phyloP scores from a whole-genome alignment of 495 filamentous ascomycete genomes.

The Platismatia glauca region DNA sequence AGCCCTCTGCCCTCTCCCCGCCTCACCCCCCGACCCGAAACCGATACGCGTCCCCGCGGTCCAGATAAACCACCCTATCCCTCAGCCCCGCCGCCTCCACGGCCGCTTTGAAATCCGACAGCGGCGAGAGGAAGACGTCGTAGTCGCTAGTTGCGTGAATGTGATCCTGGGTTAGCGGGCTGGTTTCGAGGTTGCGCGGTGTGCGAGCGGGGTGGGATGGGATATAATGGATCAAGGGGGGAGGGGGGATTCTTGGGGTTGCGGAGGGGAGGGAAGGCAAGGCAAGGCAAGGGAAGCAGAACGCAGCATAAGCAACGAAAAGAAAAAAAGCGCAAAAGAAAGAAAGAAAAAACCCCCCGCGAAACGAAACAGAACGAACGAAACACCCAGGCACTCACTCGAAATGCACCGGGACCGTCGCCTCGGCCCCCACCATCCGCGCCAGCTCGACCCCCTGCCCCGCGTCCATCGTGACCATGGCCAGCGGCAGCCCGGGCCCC shows the following conservation, averaged over 20 bases:
- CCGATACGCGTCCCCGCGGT: slow-evolving; percentile 48
- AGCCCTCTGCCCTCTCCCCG: neutral
- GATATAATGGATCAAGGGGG: too few relatives aligned
- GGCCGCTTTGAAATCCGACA: slow-evolving; percentile 52
- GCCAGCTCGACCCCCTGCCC: slow-evolving; percentile 54
- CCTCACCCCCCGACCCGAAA: slow-evolving; percentile 36
- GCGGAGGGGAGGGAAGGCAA: too few relatives aligned
- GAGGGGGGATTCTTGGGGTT: too few relatives aligned
- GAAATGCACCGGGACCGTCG: slow-evolving; percentile 62
- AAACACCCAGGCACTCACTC: slow-evolving; percentile 32
- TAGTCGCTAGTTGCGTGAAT: slow-evolving; percentile 40
- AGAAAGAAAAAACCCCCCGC: too few relatives aligned
- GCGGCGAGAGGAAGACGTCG: slow-evolving; percentile 48
- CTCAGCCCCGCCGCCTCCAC: slow-evolving; percentile 43
- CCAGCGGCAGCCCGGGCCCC: slow-evolving; percentile 42
- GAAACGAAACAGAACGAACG: neutral
- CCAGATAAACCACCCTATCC: slow-evolving; percentile 52
- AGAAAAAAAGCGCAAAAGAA: too few relatives aligned
- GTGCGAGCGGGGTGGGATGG: too few relatives aligned
- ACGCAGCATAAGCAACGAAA: too few relatives aligned
- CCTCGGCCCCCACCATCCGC: slow-evolving; percentile 49
- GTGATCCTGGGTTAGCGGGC: too few relatives aligned
- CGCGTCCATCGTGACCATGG: slow-evolving; percentile 71
- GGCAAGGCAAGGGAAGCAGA: too few relatives aligned
- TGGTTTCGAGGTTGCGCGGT: too few relatives aligned